Conservation (phyloP, 805 yeast genomes). For the Candida manassasensis region DNA sequence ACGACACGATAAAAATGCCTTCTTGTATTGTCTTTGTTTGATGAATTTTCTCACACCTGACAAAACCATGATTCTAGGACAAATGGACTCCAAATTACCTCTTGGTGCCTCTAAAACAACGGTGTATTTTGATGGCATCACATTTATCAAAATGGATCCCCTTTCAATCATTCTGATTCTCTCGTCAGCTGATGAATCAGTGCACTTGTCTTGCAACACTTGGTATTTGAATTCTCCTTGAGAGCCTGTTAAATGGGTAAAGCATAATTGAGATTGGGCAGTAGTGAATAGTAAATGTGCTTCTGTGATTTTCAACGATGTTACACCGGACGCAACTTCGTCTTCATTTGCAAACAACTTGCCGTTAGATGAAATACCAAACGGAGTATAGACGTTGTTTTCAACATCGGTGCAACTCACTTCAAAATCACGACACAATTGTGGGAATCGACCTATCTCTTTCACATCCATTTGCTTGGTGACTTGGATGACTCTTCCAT, state of each 20-base stretch:
- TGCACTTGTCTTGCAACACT: constrained; percentile 26
- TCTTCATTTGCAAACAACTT: constrained; percentile 61
- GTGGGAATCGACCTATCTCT: constrained; percentile 55
- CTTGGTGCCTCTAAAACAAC: constrained; percentile 91
- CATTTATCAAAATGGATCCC: constrained; percentile 79
- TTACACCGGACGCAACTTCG: constrained; percentile 66
- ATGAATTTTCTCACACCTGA: constrained; percentile 75
- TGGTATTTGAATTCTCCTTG: constrained; percentile 28
- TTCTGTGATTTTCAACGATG: constrained; percentile 73
- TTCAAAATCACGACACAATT: constrained; percentile 56
- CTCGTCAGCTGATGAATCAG: constrained; percentile 52
- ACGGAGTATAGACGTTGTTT: constrained; percentile 35
- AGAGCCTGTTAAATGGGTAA: constrained; percentile 59
- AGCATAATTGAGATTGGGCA: constrained; percentile 77
- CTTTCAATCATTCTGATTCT: constrained; percentile 85
- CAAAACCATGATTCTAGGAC: constrained; percentile 88
- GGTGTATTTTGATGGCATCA: constrained; percentile 75
- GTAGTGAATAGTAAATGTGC: constrained; percentile 78
- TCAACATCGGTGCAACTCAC: constrained; percentile 33
- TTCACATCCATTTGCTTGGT: constrained; percentile 23
- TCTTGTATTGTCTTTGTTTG: constrained; percentile 48
- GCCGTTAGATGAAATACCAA: constrained; percentile 76
- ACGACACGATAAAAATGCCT: constrained; percentile 82
- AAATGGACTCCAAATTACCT: constrained; percentile 91
- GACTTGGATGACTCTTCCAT: constrained; percentile 52